These are phyloP conservation scores for Artemisia argyi DNA, from an alignment of 129 eudicot genomes.

Conservation along the genomic window DNA sequence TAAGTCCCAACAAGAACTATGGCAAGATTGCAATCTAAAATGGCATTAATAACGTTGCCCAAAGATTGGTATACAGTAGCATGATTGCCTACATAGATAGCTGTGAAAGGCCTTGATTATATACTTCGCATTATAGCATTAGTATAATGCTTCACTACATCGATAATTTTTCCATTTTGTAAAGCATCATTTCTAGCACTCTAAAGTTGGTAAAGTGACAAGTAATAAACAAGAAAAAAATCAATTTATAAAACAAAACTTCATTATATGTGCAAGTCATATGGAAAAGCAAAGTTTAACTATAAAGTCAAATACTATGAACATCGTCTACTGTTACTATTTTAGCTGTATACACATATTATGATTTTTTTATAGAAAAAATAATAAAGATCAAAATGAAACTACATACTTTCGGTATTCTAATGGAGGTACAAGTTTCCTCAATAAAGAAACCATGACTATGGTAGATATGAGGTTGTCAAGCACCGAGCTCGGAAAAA, in stretches of 20 bases:
- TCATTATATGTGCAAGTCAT: no score
- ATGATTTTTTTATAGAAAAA: no score
- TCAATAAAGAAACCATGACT: constrained; percentile 93
- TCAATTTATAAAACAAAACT: no score
- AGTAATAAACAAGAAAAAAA: background rate
- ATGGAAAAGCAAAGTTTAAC: no score
- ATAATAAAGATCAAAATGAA: background rate
- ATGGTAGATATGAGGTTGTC: constrained; percentile 88
- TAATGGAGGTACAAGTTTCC: constrained; percentile 89
- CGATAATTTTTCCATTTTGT: constrained; percentile 54
- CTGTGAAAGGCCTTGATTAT: constrained; percentile 75
- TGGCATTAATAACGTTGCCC: constrained; percentile 79
- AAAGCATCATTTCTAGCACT: constrained; percentile 84
- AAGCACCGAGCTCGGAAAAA: constrained; percentile 80
- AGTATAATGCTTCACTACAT: constrained; percentile 79
- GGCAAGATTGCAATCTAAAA: constrained; percentile 92
- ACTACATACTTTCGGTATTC: constrained; percentile 87
- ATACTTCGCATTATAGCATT: constrained; percentile 57
- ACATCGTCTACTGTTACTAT: no score
- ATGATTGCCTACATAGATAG: constrained; percentile 88
- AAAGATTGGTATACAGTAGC: constrained; percentile 93
- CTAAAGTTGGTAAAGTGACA: constrained; percentile 30
- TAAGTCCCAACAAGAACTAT: constrained; percentile 72
- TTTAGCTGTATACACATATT: no score
- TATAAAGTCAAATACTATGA: no score